A percentile compares a stretch with the other conserved stretches of the same genome.
Conservation (phyloP, 2,329 filamentous ascomycete genomes). For the Dryadomyces quercus-mongolicae region DNA sequence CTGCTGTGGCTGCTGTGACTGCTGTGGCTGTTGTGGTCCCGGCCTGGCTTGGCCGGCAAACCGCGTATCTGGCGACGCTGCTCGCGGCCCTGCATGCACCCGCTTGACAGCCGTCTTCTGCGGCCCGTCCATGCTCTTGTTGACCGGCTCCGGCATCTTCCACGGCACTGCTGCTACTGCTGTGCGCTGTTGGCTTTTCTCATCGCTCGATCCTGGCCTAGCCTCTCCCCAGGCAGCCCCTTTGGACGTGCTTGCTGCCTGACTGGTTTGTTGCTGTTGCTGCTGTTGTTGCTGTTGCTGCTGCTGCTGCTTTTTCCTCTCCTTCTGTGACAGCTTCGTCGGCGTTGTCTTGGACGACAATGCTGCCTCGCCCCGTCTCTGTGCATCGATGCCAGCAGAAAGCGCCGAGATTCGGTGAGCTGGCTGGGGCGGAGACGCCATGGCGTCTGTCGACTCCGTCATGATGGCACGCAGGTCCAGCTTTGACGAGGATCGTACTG, state of each 20-base stretch:
- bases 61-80: slow-evolving; percentile 49
- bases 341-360: slow-evolving; percentile 22
- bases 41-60: slow-evolving; percentile 44
- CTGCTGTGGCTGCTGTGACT: slow-evolving; percentile 15
- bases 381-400: slow-evolving; percentile 40
- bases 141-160: neutral
- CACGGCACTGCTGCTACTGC: neutral
- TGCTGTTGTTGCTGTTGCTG: slow-evolving; percentile 34
- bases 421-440: slow-evolving; percentile 5
- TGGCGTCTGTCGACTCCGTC: slow-evolving; percentile 34
- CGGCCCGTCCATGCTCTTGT: neutral
- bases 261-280: slow-evolving; percentile 40
- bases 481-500: slow-evolving; percentile 33
- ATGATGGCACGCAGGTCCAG: slow-evolving; percentile 70
- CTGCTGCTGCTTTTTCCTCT: slow-evolving; percentile 74
- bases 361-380: slow-evolving; percentile 22
- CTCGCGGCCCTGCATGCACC: slow-evolving; percentile 27
- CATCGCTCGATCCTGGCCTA: too few relatives aligned
- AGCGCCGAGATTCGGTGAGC: slow-evolving; percentile 32
- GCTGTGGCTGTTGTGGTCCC: slow-evolving; percentile 15
- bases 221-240: too few relatives aligned
- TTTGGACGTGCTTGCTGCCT: slow-evolving; percentile 5
- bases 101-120: slow-evolving; percentile 25
- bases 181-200: too few relatives aligned
- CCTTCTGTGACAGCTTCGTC: slow-evolving; percentile 75